These are phyloP conservation scores for Aureobasidium subglaciale DNA, from an alignment of 2,329 filamentous ascomycete genomes.

Conservation along the genomic window DNA sequence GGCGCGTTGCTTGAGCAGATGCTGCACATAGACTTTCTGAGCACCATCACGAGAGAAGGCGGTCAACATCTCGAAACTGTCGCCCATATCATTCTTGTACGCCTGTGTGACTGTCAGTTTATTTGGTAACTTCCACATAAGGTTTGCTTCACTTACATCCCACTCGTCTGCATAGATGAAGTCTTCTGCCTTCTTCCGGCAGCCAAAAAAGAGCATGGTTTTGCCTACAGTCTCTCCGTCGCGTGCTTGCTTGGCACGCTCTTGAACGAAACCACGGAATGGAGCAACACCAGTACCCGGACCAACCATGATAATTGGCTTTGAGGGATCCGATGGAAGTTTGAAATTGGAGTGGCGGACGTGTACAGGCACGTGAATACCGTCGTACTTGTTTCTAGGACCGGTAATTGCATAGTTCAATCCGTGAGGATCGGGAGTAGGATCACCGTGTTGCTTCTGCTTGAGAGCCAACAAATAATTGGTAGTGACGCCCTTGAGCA, in stretches of 20 bases:
- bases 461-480: slow-evolving; percentile 94
- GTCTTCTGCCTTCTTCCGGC: slow-evolving; percentile 79
- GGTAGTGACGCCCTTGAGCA: slow-evolving; percentile 91
- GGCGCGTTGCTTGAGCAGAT: slow-evolving; percentile 75
- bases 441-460: slow-evolving; percentile 90
- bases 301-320: slow-evolving; percentile 92
- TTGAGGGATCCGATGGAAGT: slow-evolving; percentile 86
- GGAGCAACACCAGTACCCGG: slow-evolving; percentile 95
- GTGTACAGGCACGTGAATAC: slow-evolving; percentile 89
- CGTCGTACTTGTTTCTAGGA: slow-evolving; percentile 94
- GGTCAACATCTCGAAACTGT: slow-evolving; percentile 82
- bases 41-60: slow-evolving; percentile 87
- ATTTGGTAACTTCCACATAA: background rate
- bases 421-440: slow-evolving; percentile 72
- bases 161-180: slow-evolving; percentile 90
- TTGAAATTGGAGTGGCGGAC: slow-evolving; percentile 99
- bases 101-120: slow-evolving; percentile 46
- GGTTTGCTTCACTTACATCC: slow-evolving; percentile 57
- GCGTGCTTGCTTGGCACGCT: slow-evolving; percentile 75
- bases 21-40: slow-evolving; percentile 95
- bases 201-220: slow-evolving; percentile 91
- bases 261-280: slow-evolving; percentile 91
- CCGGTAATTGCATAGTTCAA: slow-evolving; percentile 80
- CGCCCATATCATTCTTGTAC: slow-evolving; percentile 75
- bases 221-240: slow-evolving; percentile 76